These are phyloP conservation scores for Aspergillus campestris DNA, from an alignment of 495 filamentous ascomycete species.

Conservation along the genomic window DNA sequence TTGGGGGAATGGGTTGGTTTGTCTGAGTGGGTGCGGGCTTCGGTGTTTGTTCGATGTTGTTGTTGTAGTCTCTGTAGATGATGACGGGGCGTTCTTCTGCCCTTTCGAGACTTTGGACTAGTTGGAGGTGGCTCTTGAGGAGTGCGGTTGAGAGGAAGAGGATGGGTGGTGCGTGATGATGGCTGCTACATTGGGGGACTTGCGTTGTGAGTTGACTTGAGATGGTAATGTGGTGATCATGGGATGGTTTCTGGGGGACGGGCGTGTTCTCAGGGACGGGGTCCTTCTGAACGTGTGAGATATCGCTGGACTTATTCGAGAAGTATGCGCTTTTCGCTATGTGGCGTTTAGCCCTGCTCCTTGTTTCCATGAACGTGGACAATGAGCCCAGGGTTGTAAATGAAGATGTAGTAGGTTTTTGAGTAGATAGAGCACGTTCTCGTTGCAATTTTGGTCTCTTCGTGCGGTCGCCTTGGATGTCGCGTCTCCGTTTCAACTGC, in stretches of 20 bases:
- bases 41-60: neutral
- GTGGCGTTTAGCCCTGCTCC: constrained; percentile 5
- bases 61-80: constrained; percentile 22
- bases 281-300: neutral
- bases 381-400: constrained; percentile 15
- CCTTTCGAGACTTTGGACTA: constrained; percentile 20
- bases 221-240: too few relatives aligned
- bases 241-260: neutral
- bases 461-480: neutral
- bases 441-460: neutral
- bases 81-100: constrained; percentile 7
- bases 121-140: constrained; percentile 17
- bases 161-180: neutral
- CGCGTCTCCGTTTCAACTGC: too few relatives aligned
- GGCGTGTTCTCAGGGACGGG: neutral
- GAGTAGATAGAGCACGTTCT: too few relatives aligned
- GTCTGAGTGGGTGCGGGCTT: neutral
- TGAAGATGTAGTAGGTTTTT: neutral
- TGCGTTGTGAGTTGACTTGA: neutral
- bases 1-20: neutral
- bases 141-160: constrained; percentile 23
- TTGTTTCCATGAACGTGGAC: constrained; percentile 23
- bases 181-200: neutral
- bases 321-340: constrained; percentile 12
- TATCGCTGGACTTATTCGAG: neutral